Conservation (phyloP, 495 filamentous ascomycete genomes). For the Hypoxylon lienhwacheense region DNA sequence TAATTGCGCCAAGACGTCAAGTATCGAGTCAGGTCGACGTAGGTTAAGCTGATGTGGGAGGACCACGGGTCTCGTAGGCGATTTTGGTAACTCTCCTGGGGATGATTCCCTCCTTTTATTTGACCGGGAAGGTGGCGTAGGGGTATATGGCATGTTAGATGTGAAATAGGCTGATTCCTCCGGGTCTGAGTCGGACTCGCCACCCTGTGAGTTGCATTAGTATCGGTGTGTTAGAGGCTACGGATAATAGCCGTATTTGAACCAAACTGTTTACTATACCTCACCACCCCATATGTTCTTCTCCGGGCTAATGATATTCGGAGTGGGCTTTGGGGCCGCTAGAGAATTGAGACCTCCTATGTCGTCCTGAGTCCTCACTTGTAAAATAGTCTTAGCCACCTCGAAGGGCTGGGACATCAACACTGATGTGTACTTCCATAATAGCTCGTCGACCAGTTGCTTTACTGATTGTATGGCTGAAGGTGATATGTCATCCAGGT, state of each 20-base stretch:
- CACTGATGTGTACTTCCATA: constrained; percentile 83
- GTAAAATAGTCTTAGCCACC: constrained; percentile 89
- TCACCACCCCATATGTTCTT: constrained; percentile 49
- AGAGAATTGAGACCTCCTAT: constrained; percentile 41
- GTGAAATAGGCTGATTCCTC: constrained; percentile 89
- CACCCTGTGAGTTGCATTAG: constrained; percentile 37
- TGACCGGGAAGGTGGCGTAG: constrained; percentile 55
- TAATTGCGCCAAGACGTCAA: constrained; percentile 77
- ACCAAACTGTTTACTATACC: constrained; percentile 42
- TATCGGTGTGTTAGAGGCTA: background rate
- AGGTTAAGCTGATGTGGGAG: constrained; percentile 66
- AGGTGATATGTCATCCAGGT: constrained; percentile 74
- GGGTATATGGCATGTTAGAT: constrained; percentile 63
- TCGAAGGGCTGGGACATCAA: constrained; percentile 94
- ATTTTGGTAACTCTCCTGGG: constrained; percentile 35
- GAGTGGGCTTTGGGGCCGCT: constrained; percentile 27
- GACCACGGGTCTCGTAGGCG: constrained; percentile 35
- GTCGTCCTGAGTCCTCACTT: constrained; percentile 65
- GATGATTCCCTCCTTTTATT: constrained; percentile 35
- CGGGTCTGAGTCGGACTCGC: constrained; percentile 66
- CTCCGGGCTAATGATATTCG: background rate
- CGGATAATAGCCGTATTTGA: background rate
- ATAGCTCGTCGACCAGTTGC: constrained; percentile 71
- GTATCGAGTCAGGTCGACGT: constrained; percentile 69
- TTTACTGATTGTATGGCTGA: constrained; percentile 71